Conservation (phyloP, 192 early-diverging fungal species). For the Spizellomyces sp. region DNA sequence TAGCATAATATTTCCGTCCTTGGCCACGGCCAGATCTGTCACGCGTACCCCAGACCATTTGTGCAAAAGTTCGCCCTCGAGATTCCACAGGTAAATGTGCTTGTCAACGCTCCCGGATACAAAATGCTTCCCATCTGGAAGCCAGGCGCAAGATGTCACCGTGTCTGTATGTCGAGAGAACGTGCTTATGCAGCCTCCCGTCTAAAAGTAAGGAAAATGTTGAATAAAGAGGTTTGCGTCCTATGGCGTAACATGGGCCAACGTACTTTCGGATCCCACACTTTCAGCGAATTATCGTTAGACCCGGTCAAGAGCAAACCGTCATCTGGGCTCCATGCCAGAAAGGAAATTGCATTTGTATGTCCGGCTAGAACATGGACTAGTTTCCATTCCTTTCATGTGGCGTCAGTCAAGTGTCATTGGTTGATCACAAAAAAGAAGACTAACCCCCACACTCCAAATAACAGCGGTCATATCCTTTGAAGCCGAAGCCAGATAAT, state of each 20-base stretch:
- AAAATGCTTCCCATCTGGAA: slow-evolving; percentile 81
- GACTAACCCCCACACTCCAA: slow-evolving; percentile 75
- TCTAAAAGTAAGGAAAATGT: slow-evolving; percentile 36
- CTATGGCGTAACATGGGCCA: neutral
- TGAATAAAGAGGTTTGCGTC: neutral
- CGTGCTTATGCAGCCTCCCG: slow-evolving; percentile 58
- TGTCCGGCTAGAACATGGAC: slow-evolving; percentile 64
- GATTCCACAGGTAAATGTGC: slow-evolving; percentile 67
- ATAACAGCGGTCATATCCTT: slow-evolving; percentile 85
- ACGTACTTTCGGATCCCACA: slow-evolving; percentile 74
- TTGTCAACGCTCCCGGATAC: slow-evolving; percentile 87
- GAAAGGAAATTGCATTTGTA: slow-evolving; percentile 71
- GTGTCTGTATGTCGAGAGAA: slow-evolving; percentile 74
- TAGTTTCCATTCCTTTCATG: slow-evolving; percentile 58
- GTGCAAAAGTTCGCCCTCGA: slow-evolving; percentile 63
- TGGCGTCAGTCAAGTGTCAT: neutral
- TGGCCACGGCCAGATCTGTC: slow-evolving; percentile 64
- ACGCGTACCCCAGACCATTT: slow-evolving; percentile 63
- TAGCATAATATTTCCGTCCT: slow-evolving; percentile 62
- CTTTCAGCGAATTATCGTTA: slow-evolving; percentile 73
- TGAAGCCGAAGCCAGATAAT: slow-evolving; percentile 88
- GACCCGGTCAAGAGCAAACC: slow-evolving; percentile 75
- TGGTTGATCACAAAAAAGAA: neutral
- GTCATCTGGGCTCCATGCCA: slow-evolving; percentile 92
- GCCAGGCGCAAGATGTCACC: slow-evolving; percentile 84